These are phyloP conservation scores for Marasmius sp. DNA, from an alignment of 1,284 basidiomycete species.

Conservation along the genomic window DNA sequence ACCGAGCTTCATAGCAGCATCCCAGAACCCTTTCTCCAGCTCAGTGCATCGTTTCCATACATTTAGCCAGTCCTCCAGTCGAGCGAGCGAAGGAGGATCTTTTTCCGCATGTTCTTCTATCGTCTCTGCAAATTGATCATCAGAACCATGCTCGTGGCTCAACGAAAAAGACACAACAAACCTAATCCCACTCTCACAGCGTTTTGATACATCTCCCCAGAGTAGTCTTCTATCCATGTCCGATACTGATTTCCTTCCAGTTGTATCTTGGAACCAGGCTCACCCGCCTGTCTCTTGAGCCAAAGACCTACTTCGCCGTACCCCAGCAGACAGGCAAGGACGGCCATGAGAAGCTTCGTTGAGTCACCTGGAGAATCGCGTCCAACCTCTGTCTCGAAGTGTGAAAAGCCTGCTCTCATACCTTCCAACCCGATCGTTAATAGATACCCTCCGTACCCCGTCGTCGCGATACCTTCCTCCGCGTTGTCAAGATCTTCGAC, in stretches of 20 bases:
- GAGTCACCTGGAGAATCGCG: constrained; percentile 56
- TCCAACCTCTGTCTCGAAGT: not conserved
- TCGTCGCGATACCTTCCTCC: constrained; percentile 69
- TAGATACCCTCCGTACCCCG: constrained; percentile 86
- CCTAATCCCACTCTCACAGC: constrained; percentile 76
- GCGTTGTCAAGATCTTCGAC: constrained; percentile 59
- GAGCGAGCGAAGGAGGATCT: constrained; percentile 64
- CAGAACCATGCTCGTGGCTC: no score
- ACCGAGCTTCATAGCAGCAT: constrained; percentile 61
- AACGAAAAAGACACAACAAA: constrained; percentile 22
- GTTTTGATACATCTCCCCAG: constrained; percentile 66
- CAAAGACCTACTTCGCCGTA: constrained; percentile 94
- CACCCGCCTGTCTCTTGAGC: constrained; percentile 57
- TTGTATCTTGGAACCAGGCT: constrained; percentile 41
- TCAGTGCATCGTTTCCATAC: constrained; percentile 81
- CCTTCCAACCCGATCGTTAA: constrained; percentile 76
- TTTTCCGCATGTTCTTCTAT: constrained; percentile 55
- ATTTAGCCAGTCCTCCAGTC: constrained; percentile 66
- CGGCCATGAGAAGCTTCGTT: constrained; percentile 75
- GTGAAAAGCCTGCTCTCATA: constrained; percentile 20
- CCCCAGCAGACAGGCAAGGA: constrained; percentile 86
- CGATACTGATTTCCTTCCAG: constrained; percentile 72
- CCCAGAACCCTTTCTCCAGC: constrained; percentile 90
- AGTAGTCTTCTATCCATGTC: constrained; percentile 85
- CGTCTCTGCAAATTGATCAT: constrained; percentile 39